phyloP scores from a whole-genome alignment of 2,329 filamentous ascomycete species.

The Trichophyton verrucosum region DNA sequence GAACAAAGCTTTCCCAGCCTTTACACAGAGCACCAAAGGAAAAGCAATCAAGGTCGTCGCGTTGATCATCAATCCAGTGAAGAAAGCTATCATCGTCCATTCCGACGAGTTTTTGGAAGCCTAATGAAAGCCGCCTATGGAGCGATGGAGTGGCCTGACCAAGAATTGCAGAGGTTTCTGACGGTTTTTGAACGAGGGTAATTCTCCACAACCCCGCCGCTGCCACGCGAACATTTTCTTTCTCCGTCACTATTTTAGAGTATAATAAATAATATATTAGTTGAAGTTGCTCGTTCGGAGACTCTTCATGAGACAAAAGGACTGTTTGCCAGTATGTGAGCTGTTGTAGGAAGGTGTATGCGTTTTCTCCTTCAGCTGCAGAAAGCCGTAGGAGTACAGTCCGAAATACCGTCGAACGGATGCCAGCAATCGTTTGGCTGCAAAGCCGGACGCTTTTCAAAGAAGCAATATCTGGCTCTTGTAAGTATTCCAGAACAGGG shows the following conservation, averaged over 20 bases:
- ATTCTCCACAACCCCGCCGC: constrained; percentile 84
- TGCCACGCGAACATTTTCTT: constrained; percentile 55
- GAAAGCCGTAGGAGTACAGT: constrained; percentile 71
- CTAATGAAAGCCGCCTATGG: constrained; percentile 57
- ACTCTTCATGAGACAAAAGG: constrained; percentile 63
- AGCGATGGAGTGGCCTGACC: constrained; percentile 58
- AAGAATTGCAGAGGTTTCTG: constrained; percentile 63
- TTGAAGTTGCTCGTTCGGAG: constrained; percentile 69
- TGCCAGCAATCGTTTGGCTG: constrained; percentile 63
- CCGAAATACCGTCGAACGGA: constrained; percentile 65
- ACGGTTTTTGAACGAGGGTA: constrained; percentile 81
- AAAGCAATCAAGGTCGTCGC: constrained; percentile 62
- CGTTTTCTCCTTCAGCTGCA: constrained; percentile 61
- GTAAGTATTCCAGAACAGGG: constrained; percentile 73
- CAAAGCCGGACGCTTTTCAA: constrained; percentile 88
- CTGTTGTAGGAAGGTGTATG: constrained; percentile 63
- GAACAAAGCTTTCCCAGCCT: constrained; percentile 79
- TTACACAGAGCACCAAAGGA: constrained; percentile 74
- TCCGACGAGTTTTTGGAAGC: constrained; percentile 73
- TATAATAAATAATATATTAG: constrained; percentile 91
- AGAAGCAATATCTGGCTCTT: constrained; percentile 65
- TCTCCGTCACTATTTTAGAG: constrained; percentile 64
- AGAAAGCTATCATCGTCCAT: constrained; percentile 83
- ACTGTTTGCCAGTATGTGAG: constrained; percentile 94
- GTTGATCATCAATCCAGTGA: constrained; percentile 73